Base-by-base conservation (phyloP, 1,139 yeast species). In the Taiozyma sp. region DNA sequence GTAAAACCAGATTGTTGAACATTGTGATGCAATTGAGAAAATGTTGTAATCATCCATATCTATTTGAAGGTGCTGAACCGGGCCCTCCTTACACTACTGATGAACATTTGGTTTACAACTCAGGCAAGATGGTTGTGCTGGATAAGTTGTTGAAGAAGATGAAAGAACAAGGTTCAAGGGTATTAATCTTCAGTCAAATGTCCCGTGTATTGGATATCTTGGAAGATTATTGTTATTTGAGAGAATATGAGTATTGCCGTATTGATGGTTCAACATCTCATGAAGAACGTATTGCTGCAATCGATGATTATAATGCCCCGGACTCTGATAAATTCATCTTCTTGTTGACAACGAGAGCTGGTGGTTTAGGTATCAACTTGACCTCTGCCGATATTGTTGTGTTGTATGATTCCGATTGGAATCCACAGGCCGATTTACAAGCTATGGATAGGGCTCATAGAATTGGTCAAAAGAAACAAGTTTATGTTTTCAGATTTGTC, bases 371-470 rank as follows among this genome's bases (percentile, higher is more conserved):
- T 67, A 87, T 87, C 61, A 87, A 87, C 63, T 76, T 87, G 62
- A 86, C 91, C 4, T 73, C 84, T 30, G 93, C 93, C 1, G 93
- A 87, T 67, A 75, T 85, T 50, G 95, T 87, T 42, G 75, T 87
- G 1, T 68, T 87, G 44, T 87, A 76, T 65, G 95, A 87, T 68
- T 83, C 90, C 1, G 95, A 87, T 67, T 87, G 95, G 95, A 87
- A 87, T 60, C 95, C 95, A 2, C 95, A 87, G 64, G 93, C 93
- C 4, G 95, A 87, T 73, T 75, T 87, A 57, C 95, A 87, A 67
- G 93, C 93, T 0, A 87, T 87, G 95, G 95, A 87, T 65, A 78
- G 95, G 71, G 93, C 95, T 1, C 95, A 87, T 67, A 79, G 95
- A 76, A 87, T 87, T 65, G 95, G 95, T 8, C 95, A 87, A 66